A percentile compares a stretch with the other conserved stretches of the same genome.
Evolutionary conservation across 208 protist species (phyloP).

Genomic region (Leishmania guyanensis): DNA sequence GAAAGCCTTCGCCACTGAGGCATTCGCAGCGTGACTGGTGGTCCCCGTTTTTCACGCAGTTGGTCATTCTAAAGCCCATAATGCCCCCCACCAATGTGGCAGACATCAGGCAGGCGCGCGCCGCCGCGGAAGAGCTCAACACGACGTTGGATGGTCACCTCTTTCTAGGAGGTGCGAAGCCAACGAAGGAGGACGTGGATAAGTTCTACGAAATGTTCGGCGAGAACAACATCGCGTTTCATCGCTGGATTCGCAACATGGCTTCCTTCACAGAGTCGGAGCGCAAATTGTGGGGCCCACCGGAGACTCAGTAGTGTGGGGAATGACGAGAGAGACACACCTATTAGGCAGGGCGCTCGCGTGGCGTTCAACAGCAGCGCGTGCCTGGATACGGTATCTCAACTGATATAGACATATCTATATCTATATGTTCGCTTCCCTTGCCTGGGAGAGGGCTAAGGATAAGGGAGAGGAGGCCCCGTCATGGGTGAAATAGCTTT

Average conservation of each 20-base stretch:
- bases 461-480: not conserved
- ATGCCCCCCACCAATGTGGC: constrained; percentile 12
- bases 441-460: not conserved
- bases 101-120: constrained; percentile 20
- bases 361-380: not conserved
- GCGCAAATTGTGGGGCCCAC: constrained; percentile 28
- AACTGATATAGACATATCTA: not conserved
- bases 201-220: constrained; percentile 34
- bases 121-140: constrained; percentile 19
- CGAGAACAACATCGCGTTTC: constrained; percentile 35
- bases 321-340: not conserved
- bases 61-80: not conserved
- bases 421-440: not conserved
- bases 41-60: not conserved
- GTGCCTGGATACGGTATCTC: not conserved
- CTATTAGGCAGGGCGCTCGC: not conserved
- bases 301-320: constrained; percentile 21
- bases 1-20: not conserved
- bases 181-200: constrained; percentile 36
- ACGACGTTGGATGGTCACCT: constrained; percentile 25
- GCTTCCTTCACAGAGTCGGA: constrained; percentile 35
- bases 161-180: constrained; percentile 33
- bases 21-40: not conserved
- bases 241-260: constrained; percentile 41
- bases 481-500: not conserved